These are phyloP conservation scores for Colletotrichum acutatum DNA, from an alignment of 2,329 filamentous ascomycete genomes.

Conservation along the genomic window DNA sequence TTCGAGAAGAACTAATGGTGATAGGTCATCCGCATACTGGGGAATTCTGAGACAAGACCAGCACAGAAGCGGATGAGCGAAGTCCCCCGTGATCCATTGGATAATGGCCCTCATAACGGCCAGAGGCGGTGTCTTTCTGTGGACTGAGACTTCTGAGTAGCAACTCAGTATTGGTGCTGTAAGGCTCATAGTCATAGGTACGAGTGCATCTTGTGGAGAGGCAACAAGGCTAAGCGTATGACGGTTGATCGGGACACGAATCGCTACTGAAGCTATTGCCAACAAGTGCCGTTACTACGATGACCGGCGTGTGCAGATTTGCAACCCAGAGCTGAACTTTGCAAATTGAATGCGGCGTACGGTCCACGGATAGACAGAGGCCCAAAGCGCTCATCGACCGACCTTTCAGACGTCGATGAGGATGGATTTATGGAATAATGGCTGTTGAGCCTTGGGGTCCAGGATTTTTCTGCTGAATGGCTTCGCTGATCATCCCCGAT, in stretches of 20 bases:
- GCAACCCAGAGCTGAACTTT: not conserved
- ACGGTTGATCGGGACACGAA: not conserved
- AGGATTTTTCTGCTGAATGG: conserved; percentile 16
- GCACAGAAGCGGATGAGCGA: conserved; percentile 25
- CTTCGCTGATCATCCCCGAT: conserved; percentile 27
- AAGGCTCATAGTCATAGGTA: not conserved
- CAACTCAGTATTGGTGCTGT: too few species aligned
- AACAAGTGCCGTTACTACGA: conserved; percentile 11
- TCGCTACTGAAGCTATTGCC: conserved; percentile 8
- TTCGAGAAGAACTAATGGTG: not conserved
- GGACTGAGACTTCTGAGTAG: not conserved
- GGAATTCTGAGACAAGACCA: conserved; percentile 34
- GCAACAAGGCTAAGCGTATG: not conserved
- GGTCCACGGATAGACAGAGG: not conserved
- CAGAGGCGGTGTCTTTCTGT: not conserved
- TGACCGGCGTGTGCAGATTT: not conserved
- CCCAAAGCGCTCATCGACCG: conserved; percentile 10
- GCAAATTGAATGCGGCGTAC: not conserved
- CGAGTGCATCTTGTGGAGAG: not conserved
- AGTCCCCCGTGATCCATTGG: conserved; percentile 7
- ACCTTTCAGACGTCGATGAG: not conserved
- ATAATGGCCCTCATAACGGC: conserved; percentile 10
- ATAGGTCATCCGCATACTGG: conserved; percentile 16
- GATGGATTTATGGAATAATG: not conserved
- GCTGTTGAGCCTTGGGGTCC: conserved; percentile 7